A percentile compares a stretch with the other conserved stretches of the same genome.
Conservation (phyloP, 306 rosid species). For the Elaeagnus macrophylla region DNA sequence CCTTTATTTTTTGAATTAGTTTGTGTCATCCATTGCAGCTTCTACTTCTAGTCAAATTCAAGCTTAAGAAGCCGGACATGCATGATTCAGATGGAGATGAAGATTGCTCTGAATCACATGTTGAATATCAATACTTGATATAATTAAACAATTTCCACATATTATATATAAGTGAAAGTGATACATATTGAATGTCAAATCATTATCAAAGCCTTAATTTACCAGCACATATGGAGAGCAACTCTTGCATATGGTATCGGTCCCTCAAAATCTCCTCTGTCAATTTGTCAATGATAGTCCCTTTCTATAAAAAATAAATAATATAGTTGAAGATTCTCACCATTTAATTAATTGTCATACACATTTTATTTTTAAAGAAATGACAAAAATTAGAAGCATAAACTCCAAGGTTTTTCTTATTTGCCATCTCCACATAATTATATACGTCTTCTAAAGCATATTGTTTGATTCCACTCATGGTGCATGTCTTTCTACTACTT, state of each 20-base stretch:
- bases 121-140: slow-evolving; percentile 53
- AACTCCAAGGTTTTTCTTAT: neutral
- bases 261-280: slow-evolving; percentile 62
- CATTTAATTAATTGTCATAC: slow-evolving; percentile 16
- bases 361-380: neutral
- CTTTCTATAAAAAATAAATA: slow-evolving; percentile 46
- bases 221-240: slow-evolving; percentile 71
- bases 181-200: too few relatives aligned
- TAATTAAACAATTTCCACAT: too few relatives aligned
- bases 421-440: slow-evolving; percentile 52
- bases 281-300: slow-evolving; percentile 74
- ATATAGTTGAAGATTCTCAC: slow-evolving; percentile 5
- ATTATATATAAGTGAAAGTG: neutral
- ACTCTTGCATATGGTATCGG: slow-evolving; percentile 47
- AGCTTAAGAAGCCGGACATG: slow-evolving; percentile 17
- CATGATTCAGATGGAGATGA: slow-evolving; percentile 21
- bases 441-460: slow-evolving; percentile 59
- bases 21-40: slow-evolving; percentile 23
- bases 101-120: slow-evolving; percentile 79
- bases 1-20: slow-evolving; percentile 9
- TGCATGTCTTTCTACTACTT: slow-evolving; percentile 94
- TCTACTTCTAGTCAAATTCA: slow-evolving; percentile 33
- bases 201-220: neutral
- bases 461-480: slow-evolving; percentile 78
- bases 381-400: neutral